Base-by-base conservation (phyloP, 495 filamentous ascomycete species). In the Penicillium tannophilum region DNA sequence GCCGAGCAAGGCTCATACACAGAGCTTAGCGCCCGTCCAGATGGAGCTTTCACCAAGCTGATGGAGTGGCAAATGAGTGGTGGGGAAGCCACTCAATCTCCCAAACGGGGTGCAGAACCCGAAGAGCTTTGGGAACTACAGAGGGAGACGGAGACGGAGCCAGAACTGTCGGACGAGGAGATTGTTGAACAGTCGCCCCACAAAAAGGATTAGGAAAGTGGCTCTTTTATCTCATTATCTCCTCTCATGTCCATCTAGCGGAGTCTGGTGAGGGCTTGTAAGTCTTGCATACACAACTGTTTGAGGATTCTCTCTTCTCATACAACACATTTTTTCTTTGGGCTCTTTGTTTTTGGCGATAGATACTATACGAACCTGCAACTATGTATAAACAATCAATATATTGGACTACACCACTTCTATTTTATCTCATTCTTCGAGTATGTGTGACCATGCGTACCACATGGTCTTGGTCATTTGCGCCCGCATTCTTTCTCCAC, bases 61-160 rank as follows among this genome's bases (percentile, higher is more conserved):
- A 98, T 98, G 94, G 92, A 98, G 71, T 98, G 95, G 95, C 94
- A 98, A 76, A 89, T 98, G 83, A 93, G 83, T 61, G 95, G 92
- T 14, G 88, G 88, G 10, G 91, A 95, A 41, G 72, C 75, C 2
- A 26, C 56, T 0, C 62, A 68, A 20, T 59, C 75, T n/a, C 64
- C 67, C 30, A 45, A 65, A 6, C 65, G 63, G 42, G 49, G 68
- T 7, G 54, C 53, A 31, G 62, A 71, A 9, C 54, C 70, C 28
- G 76, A 76, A 23, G 66, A 74, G 51, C 62, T 74, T 52, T 75
- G 66, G 68, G 60, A 74, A 46, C 59, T 74, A 36, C 56, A 75
- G 60, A 71, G 67, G 31, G 74, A 75, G 41, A 19, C 31, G 8
- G 64, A 68, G 44, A 7, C 52, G 10, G 64, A 74, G 44, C 55